phyloP scores from a whole-genome alignment of 306 rosid genomes.

The Lotus japonicus region DNA sequence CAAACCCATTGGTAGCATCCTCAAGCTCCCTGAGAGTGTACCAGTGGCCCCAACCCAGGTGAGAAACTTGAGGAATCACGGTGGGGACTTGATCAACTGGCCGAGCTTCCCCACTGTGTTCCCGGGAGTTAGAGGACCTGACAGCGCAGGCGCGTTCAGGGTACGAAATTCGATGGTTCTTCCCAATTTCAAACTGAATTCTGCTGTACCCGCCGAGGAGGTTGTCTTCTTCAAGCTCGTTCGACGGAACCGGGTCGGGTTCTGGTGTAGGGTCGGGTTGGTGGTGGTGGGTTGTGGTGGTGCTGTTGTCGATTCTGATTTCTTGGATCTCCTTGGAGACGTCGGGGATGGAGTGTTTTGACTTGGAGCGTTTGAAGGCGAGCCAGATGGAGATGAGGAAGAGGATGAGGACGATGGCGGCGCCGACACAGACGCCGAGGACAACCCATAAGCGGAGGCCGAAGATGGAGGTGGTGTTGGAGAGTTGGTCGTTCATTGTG shows the following conservation, averaged over 20 bases:
- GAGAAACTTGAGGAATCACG: constrained; percentile 84
- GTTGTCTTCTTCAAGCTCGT: constrained; percentile 50
- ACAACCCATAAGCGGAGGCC: constrained; percentile 71
- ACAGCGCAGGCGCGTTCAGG: constrained; percentile 43
- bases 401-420: constrained; percentile 61
- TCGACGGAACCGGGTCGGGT: constrained; percentile 38
- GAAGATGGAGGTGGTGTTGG: constrained; percentile 68
- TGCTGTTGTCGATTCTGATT: constrained; percentile 34
- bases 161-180: constrained; percentile 64
- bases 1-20: constrained; percentile 58
- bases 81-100: constrained; percentile 38
- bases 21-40: constrained; percentile 86
- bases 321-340: constrained; percentile 79
- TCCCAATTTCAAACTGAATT: constrained; percentile 74
- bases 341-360: constrained; percentile 52
- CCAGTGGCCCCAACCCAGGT: constrained; percentile 95
- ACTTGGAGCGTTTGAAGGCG: constrained; percentile 54
- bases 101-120: constrained; percentile 24
- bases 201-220: constrained; percentile 26
- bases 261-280: constrained; percentile 39
- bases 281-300: not conserved
- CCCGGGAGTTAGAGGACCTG: constrained; percentile 41
- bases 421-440: constrained; percentile 65
- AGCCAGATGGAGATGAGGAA: constrained; percentile 63
- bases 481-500: constrained; percentile 71